A percentile compares a stretch with the other conserved stretches of the same genome.
Evolutionary conservation across 1,284 basidiomycete genomes (phyloP).

Genomic region (Apiotrichum domesticum): DNA sequence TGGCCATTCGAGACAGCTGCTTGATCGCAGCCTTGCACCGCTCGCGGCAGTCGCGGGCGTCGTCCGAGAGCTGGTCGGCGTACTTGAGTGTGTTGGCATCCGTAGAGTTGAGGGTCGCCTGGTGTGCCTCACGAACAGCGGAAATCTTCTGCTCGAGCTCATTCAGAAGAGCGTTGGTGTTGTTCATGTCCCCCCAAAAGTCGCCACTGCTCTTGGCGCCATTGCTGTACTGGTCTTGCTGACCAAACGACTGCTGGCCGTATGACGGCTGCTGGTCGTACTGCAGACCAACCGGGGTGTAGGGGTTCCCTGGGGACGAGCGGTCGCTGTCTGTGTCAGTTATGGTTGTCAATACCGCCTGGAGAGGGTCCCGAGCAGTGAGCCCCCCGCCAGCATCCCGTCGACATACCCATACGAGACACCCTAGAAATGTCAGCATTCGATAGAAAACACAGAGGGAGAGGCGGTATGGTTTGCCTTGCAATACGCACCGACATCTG

Average conservation of each 20-base stretch:
- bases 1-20: constrained; percentile 64
- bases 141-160: constrained; percentile 44
- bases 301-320: constrained; percentile 7
- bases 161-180: constrained; percentile 30
- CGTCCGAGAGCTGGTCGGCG: constrained; percentile 65
- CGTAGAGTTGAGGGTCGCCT: constrained; percentile 38
- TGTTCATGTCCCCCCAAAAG: constrained; percentile 42
- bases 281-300: constrained; percentile 9
- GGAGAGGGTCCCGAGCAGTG: no score
- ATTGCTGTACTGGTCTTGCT: constrained; percentile 3
- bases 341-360: no score
- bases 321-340: constrained; percentile 7
- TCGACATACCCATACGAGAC: constrained; percentile 8
- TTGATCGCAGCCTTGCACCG: constrained; percentile 73
- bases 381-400: no score
- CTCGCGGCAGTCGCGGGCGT: constrained; percentile 68
- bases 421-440: not conserved
- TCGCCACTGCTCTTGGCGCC: constrained; percentile 20
- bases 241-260: not conserved
- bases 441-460: not conserved
- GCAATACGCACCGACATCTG: constrained; percentile 12
- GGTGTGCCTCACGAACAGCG: constrained; percentile 41
- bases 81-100: constrained; percentile 37
- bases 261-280: not conserved
- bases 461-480: not conserved